Conservation (phyloP, 495 filamentous ascomycete genomes). For the Chaetomium tenue region DNA sequence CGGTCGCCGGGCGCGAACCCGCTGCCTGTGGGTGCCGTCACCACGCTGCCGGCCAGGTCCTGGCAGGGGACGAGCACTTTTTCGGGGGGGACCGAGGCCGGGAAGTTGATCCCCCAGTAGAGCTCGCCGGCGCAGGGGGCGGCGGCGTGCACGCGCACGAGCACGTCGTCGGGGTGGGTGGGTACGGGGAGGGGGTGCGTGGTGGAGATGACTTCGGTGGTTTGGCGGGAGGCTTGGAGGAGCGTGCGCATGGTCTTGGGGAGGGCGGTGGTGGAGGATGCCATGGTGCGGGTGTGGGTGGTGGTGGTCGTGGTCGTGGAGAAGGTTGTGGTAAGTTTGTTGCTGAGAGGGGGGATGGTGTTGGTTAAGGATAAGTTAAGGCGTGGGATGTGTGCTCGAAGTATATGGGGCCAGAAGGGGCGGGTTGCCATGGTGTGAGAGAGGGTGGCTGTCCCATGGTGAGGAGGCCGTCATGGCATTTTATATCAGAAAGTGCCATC, state of each 20-base stretch:
- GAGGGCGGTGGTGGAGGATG: slow-evolving; percentile 21
- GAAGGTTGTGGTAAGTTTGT: not conserved
- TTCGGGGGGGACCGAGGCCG: slow-evolving; percentile 40
- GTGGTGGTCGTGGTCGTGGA: not conserved
- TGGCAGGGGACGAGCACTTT: slow-evolving; percentile 53
- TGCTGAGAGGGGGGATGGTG: not conserved
- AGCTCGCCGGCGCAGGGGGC: slow-evolving; percentile 60
- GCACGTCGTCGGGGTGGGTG: slow-evolving; percentile 49
- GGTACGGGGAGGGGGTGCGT: slow-evolving; percentile 33
- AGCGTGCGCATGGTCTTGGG: slow-evolving; percentile 35
- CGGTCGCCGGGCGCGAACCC: slow-evolving; percentile 54
- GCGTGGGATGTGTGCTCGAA: not conserved
- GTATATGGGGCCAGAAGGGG: not conserved
- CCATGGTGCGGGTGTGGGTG: slow-evolving; percentile 24
- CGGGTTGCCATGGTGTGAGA: slow-evolving; percentile 1
- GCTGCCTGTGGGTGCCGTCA: slow-evolving; percentile 49
- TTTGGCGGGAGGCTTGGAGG: slow-evolving; percentile 31
- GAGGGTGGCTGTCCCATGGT: too few relatives aligned
- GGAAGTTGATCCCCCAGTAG: slow-evolving; percentile 45
- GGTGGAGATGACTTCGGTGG: slow-evolving; percentile 27
- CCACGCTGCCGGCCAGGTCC: slow-evolving; percentile 48
- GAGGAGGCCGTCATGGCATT: not conserved
- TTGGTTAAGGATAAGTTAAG: not conserved
- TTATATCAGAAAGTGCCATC: slow-evolving; percentile 1
- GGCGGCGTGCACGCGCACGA: slow-evolving; percentile 58